These are phyloP conservation scores for Colletotrichum spaethianum DNA, from an alignment of 2,329 filamentous ascomycete genomes.

Conservation along the genomic window DNA sequence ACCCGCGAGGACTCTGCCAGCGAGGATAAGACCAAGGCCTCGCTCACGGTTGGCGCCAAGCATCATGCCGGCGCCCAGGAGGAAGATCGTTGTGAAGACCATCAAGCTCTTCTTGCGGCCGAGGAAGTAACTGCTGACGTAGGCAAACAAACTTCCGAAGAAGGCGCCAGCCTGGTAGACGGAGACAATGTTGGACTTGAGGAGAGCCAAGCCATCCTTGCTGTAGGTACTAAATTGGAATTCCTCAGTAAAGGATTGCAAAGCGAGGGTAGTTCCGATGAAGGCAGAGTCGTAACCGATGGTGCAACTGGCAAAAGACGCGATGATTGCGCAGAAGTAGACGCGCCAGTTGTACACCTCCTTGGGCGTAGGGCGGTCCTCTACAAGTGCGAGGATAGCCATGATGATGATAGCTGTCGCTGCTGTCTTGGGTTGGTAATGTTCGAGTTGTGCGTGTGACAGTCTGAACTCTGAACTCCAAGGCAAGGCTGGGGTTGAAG, in stretches of 20 bases:
- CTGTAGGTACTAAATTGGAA: slow-evolving; percentile 73
- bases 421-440: slow-evolving; percentile 20
- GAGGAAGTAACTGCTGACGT: slow-evolving; percentile 75
- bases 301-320: slow-evolving; percentile 70
- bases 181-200: slow-evolving; percentile 83
- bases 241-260: slow-evolving; percentile 78
- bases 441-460: slow-evolving; percentile 24
- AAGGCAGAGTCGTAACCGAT: slow-evolving; percentile 80
- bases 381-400: slow-evolving; percentile 65
- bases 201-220: slow-evolving; percentile 64
- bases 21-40: slow-evolving; percentile 76
- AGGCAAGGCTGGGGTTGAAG: slow-evolving; percentile 16
- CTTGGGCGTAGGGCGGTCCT: slow-evolving; percentile 70
- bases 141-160: slow-evolving; percentile 82
- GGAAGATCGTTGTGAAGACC: slow-evolving; percentile 74
- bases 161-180: slow-evolving; percentile 88
- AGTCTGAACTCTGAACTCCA: slow-evolving; percentile 26
- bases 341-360: slow-evolving; percentile 74
- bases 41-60: slow-evolving; percentile 73
- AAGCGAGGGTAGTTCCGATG: slow-evolving; percentile 81
- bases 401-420: slow-evolving; percentile 46
- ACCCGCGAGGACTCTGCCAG: slow-evolving; percentile 74
- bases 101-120: slow-evolving; percentile 77
- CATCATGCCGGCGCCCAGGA: slow-evolving; percentile 81
- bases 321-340: slow-evolving; percentile 67